Evolutionary conservation across 2,329 filamentous ascomycete species (phyloP), one percentile per base, ranked within the genome.

Genomic region (Sarocladium oryzae): DNA sequence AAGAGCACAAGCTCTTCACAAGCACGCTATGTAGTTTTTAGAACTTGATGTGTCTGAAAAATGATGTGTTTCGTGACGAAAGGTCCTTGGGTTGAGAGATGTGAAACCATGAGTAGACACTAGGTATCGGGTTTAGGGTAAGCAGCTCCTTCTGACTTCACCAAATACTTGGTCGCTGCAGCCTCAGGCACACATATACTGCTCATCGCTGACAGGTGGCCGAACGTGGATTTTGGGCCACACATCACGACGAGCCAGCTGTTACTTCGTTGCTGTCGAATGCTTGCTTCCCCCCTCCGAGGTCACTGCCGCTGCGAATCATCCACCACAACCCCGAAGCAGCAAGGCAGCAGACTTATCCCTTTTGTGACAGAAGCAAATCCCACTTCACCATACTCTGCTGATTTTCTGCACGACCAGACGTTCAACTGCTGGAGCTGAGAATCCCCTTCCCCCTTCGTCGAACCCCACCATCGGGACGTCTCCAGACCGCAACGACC

Each of bases 401-500:
- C 38, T 51, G 21, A 48, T 48, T 48, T 26, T 37, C 43, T 23
- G 32, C 18, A 33, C 37, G 16, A 40, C 20, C 37, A 23, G 8
- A 7, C 10, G 21, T 21, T n/a, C 23, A 26, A 26, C 40, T 18
- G 24, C 33, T n/a, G 43, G 24, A n/a, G 43, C 43, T 7, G n/a
- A n/a, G 43, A 48, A 21, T 32, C 51, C 28, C 26, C 33, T 16
- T 32, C 20, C 28, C 43, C 43, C 43, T 26, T 48, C 43, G 40
- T 41, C 51, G 20, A 52, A 28, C 41, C 46, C 46, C 46, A 49
- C 46, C 46, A 49, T 49, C 30, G 30, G n/a, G 32, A 51, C 37
- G 37, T 52, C 51, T 49, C 51, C 16, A 46, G 36, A 61, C 60
- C 58, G 61, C 59, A 60, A 57, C 56, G 28, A 51, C 52, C 53